phyloP scores from a whole-genome alignment of 106 monocot species.

The Ottelia alismoides region DNA sequence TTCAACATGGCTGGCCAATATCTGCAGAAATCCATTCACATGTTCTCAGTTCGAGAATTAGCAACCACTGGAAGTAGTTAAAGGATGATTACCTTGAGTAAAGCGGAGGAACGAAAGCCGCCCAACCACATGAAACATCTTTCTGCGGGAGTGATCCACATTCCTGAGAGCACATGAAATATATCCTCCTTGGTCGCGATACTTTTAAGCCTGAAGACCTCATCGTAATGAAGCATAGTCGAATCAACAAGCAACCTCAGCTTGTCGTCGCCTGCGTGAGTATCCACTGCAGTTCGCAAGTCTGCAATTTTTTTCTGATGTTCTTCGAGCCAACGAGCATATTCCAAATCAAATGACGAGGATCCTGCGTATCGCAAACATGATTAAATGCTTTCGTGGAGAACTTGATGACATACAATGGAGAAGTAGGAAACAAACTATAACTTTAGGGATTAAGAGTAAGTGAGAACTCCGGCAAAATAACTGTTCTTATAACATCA shows the following conservation, averaged over 20 bases:
- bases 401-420: too few relatives aligned
- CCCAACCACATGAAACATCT: conserved; percentile 88
- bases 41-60: too few relatives aligned
- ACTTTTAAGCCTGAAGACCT: conserved; percentile 59
- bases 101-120: conserved; percentile 72
- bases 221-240: conserved; percentile 45
- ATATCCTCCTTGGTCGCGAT: conserved; percentile 66
- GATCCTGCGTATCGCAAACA: too few relatives aligned
- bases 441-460: too few relatives aligned
- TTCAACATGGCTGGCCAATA: conserved; percentile 29
- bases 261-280: conserved; percentile 53
- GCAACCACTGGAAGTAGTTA: too few relatives aligned
- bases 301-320: conserved; percentile 47
- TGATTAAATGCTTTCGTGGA: too few relatives aligned
- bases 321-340: conserved; percentile 84
- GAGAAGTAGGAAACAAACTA: too few relatives aligned
- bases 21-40: too few relatives aligned
- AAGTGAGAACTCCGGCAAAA: too few relatives aligned
- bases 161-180: conserved; percentile 74
- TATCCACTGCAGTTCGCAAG: conserved; percentile 40
- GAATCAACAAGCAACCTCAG: conserved; percentile 51
- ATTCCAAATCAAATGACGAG: conserved; percentile 68
- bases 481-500: too few relatives aligned
- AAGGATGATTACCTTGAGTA: conserved; percentile 86
- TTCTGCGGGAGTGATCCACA: conserved; percentile 87